Evolutionary conservation across 164 flowering plant species (phyloP).

Genomic region (Magnolia changhungtana): DNA sequence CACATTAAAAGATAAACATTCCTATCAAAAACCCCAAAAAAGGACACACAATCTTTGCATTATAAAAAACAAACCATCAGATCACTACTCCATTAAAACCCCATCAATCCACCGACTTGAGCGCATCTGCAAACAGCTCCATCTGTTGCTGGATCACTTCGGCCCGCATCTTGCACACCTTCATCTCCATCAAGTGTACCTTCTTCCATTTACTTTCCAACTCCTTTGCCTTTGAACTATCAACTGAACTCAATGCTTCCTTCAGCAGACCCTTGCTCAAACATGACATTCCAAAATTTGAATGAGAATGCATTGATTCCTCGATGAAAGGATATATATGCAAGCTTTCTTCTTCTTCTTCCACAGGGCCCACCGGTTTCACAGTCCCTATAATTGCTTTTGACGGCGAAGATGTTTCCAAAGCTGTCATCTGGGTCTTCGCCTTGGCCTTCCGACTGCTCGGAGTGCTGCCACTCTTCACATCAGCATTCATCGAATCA

Average conservation of each 20-base stretch:
- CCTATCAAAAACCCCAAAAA: too few relatives aligned
- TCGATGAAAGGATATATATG: slow-evolving; percentile 3
- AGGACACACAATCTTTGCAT: too few relatives aligned
- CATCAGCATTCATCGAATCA: not conserved
- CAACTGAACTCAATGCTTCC: slow-evolving; percentile 18
- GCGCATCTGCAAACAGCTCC: slow-evolving; percentile 11
- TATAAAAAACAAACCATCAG: not conserved
- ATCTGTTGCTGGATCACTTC: slow-evolving; percentile 19
- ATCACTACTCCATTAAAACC: not conserved
- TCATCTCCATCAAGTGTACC: slow-evolving; percentile 10
- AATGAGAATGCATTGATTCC: not conserved
- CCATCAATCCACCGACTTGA: not conserved
- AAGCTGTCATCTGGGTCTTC: not conserved
- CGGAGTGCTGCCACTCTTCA: not conserved
- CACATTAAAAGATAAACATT: too few relatives aligned
- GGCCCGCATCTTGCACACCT: slow-evolving; percentile 13
- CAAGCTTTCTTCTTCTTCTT: not conserved
- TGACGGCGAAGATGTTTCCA: not conserved
- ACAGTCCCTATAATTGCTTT: not conserved
- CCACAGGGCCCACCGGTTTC: not conserved
- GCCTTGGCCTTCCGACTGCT: not conserved
- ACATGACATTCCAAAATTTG: not conserved
- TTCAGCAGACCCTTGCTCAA: not conserved
- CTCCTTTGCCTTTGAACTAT: slow-evolving; percentile 22
- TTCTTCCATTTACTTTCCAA: slow-evolving; percentile 35